Base-by-base conservation (phyloP, 2,329 filamentous ascomycete species). In the Diaporthe sp. region DNA sequence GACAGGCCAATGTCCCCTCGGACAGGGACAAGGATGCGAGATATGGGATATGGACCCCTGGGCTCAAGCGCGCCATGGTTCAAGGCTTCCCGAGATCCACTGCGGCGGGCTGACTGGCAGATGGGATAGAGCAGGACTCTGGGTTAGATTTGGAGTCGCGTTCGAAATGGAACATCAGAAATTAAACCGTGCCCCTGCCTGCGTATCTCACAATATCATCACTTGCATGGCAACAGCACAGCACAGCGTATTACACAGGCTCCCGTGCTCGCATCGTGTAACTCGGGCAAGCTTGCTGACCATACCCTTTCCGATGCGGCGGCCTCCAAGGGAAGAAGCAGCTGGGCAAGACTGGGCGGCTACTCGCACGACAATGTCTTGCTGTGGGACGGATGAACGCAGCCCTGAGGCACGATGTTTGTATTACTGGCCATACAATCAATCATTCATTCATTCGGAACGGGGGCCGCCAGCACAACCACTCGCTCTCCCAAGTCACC, bases 161-260 rank as follows among this genome's bases (percentile, higher is more conserved):
- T 34, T 60, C 34, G 51, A 42, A n/a, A 73, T 65, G 71, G 71
- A 44, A 73, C 71, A 65, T 25, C 31, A 73, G 71, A 73, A 42
- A 73, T 73, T 73, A 73, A 68, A 53, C 44, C 65, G 71, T 31
- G 71, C 58, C 71, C 58, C 46, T 73, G 71, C 42, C 57, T 53
- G 71, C 57, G 44, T 44, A 55, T 42, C 60, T 62, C 71, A 55
- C n/a, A 31, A 65, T 55, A n/a, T 61, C 39, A 49, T 55, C 34
- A 34, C 71, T 28, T 46, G 58, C 71, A 49, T 12, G n/a, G 25
- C 28, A 25, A 51, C 61, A 37, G 13, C 39, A 68, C 44, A 51
- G 13, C 39, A 68, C 44, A 51, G 28, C 55, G 10, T 7, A 51
- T 9, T 37, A 25, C 44, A 51, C 61, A 49, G 61, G 42, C 8